Evolutionary conservation across 1,139 yeast genomes (phyloP), one percentile per base, ranked within the genome.

Genomic region (Sugiyamaella sp.): DNA sequence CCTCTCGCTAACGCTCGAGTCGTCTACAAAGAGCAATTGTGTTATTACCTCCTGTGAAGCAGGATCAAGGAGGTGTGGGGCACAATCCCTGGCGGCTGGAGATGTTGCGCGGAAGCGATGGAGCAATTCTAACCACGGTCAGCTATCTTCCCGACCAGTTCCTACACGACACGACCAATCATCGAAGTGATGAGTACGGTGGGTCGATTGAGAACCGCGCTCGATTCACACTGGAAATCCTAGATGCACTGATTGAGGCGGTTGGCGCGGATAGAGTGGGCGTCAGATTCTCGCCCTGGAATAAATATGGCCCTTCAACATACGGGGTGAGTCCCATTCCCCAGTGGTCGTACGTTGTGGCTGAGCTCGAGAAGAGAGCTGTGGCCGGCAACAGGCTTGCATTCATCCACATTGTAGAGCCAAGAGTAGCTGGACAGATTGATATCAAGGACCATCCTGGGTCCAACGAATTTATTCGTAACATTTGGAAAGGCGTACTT

Each of bases 101-200:
- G n/a, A n/a, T n/a, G n/a, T n/a, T n/a, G n/a, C n/a, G n/a, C n/a
- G n/a, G n/a, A n/a, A n/a, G n/a, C n/a, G n/a, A 25, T 25, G n/a
- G 35, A 8, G 4, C 35, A 12, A 29, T 12, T 8, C 29, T 25
- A 25, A 29, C 8, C 8, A 12, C 14, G 4, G 4, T 29, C 14
- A 29, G 35, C 25, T 39, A 39, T 21, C 73, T 56, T 66, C 71
- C 57, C 62, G 84, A 83, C 67, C 83, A 80, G 65, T 85, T 86
- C 63, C 64, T 84, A 48, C 78, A 76, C 56, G 75, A 73, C 32
- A 63, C 68, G 41, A 68, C 81, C 43, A 86, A 86, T 71, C 64
- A 75, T 57, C 78, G 90, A 67, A 81, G 85, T n/a, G 89, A 84
- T 63, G 74, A 80, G 66, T 85, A 84, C 66, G 89, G 89, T 60